Evolutionary conservation across 257 asterid genomes (phyloP).

Genomic region (Echites panduratus): DNA sequence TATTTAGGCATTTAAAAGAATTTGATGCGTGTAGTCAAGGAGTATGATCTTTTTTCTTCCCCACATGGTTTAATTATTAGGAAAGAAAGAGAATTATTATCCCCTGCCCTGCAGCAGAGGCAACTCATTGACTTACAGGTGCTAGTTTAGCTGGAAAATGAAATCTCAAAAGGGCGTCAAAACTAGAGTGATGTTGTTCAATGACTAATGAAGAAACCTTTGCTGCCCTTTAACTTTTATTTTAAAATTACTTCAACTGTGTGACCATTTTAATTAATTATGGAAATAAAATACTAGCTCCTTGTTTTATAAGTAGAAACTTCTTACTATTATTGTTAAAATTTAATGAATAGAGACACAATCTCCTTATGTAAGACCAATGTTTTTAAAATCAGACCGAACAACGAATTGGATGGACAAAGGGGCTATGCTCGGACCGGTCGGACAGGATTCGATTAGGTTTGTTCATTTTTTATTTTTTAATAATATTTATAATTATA

Average conservation of each 20-base stretch:
- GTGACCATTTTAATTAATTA: not conserved
- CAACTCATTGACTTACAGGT: not conserved
- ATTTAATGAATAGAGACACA: not conserved
- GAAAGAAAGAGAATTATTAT: not conserved
- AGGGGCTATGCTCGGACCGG: no score
- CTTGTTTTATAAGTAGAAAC: no score
- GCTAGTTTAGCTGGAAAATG: slow-evolving; percentile 2
- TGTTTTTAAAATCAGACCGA: no score
- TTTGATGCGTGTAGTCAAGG: not conserved
- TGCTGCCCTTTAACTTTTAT: not conserved
- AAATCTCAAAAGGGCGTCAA: not conserved
- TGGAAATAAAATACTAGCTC: no score
- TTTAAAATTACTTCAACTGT: not conserved
- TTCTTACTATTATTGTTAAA: no score
- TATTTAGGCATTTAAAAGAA: not conserved
- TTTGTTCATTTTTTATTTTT: no score
- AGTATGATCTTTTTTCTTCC: not conserved
- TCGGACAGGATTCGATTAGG: no score
- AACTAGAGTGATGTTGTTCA: not conserved
- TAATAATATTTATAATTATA: no score
- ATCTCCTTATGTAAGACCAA: not conserved
- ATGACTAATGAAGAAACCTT: not conserved
- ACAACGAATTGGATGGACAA: no score
- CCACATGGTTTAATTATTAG: not conserved
- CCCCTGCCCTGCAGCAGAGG: not conserved